Conservation (phyloP, 2,329 filamentous ascomycete species). For the Alternaria ventricosa region DNA sequence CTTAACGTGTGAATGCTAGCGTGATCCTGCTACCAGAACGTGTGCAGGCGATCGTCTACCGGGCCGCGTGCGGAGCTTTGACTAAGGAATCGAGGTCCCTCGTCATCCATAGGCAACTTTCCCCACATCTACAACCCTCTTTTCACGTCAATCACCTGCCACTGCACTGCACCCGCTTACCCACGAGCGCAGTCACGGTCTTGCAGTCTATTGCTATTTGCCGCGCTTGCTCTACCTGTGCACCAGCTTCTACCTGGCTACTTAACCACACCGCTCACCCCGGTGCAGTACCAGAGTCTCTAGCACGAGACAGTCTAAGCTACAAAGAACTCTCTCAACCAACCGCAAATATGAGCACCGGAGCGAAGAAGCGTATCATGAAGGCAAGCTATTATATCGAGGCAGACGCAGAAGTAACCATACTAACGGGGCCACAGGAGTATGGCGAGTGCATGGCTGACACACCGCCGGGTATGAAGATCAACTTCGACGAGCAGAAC, state of each 20-base stretch:
- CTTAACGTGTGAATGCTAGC: constrained; percentile 6
- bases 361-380: constrained; percentile 56
- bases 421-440: constrained; percentile 35
- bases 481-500: constrained; percentile 65
- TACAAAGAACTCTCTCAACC: neutral
- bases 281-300: constrained; percentile 10
- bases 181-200: constrained; percentile 3
- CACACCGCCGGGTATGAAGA: constrained; percentile 47
- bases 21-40: constrained; percentile 1
- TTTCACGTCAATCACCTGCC: constrained; percentile 6
- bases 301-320: constrained; percentile 8
- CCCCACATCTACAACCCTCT: constrained; percentile 19
- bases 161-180: constrained; percentile 2
- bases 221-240: neutral
- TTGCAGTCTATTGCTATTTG: neutral
- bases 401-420: neutral
- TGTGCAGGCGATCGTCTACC: constrained; percentile 10
- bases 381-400: constrained; percentile 41
- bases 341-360: constrained; percentile 42
- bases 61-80: constrained; percentile 20
- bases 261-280: neutral
- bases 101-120: constrained; percentile 20
- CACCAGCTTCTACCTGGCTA: neutral
- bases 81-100: constrained; percentile 15
- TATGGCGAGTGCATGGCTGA: constrained; percentile 47